Conservation (phyloP, 495 filamentous ascomycete genomes). For the Neurospora pannonica region DNA sequence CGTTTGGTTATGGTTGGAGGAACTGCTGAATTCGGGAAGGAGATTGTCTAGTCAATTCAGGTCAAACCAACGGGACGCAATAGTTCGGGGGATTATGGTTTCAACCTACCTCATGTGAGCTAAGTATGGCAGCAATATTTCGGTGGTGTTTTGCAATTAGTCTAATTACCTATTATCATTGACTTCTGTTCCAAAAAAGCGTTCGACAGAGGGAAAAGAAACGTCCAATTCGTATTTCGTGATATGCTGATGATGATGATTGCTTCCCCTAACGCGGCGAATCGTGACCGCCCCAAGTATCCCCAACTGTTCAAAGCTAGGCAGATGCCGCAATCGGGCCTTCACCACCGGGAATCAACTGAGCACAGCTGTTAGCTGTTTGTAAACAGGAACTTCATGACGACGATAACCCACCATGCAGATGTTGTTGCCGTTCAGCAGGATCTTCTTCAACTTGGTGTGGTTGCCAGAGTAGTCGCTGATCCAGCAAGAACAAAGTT, state of each 20-base stretch:
- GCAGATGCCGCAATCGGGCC: constrained; percentile 44
- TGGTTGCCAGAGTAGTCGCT: constrained; percentile 85
- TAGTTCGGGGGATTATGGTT: background rate
- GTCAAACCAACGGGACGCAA: background rate
- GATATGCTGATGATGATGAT: background rate
- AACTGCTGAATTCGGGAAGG: background rate
- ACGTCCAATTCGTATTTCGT: background rate
- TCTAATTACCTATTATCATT: background rate
- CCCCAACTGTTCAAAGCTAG: background rate
- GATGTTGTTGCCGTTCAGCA: constrained; percentile 97
- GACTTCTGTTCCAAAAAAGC: background rate
- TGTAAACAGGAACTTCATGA: background rate
- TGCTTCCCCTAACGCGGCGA: background rate
- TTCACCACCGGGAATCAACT: constrained; percentile 86
- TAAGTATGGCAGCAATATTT: background rate
- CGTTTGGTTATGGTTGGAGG: background rate
- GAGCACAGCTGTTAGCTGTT: background rate
- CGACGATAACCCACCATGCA: constrained; percentile 68
- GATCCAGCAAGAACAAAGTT: background rate
- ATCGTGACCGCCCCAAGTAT: background rate
- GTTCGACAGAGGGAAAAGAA: background rate
- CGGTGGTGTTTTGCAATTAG: background rate
- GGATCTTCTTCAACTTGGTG: constrained; percentile 81
- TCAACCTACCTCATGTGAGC: background rate
- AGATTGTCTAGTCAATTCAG: background rate